These are phyloP conservation scores for Beauveria caledonica DNA, from an alignment of 2,329 filamentous ascomycete genomes.

Conservation along the genomic window DNA sequence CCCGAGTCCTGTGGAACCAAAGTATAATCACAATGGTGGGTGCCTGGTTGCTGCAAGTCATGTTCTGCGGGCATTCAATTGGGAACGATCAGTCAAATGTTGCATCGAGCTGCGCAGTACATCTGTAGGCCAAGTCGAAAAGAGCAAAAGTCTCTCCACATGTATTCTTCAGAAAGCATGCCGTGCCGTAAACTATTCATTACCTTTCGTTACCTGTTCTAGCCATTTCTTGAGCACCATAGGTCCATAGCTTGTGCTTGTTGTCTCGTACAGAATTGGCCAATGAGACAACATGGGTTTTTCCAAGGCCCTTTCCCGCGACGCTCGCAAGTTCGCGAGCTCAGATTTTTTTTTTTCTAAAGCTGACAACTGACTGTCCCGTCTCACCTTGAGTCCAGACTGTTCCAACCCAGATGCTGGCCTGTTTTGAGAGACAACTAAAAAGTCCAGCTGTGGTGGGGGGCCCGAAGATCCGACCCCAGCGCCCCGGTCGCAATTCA, in stretches of 20 bases:
- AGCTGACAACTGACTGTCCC: no score
- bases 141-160: background rate
- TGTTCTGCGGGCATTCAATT: background rate
- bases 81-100: background rate
- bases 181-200: no score
- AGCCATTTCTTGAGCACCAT: no score
- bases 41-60: background rate
- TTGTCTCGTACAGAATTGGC: no score
- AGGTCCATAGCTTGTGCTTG: no score
- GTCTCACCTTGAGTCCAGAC: background rate
- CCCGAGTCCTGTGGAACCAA: background rate
- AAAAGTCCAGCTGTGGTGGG: background rate
- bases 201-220: no score
- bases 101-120: background rate
- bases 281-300: no score
- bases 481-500: background rate
- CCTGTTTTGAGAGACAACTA: background rate
- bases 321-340: no score
- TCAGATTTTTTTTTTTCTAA: no score
- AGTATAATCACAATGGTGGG: background rate
- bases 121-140: background rate
- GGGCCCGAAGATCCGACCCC: background rate
- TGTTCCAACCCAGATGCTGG: no score
- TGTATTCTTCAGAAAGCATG: no score
- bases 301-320: no score